These are phyloP conservation scores for Diaporthe humulicola DNA, from an alignment of 2,329 filamentous ascomycete genomes.

Conservation along the genomic window DNA sequence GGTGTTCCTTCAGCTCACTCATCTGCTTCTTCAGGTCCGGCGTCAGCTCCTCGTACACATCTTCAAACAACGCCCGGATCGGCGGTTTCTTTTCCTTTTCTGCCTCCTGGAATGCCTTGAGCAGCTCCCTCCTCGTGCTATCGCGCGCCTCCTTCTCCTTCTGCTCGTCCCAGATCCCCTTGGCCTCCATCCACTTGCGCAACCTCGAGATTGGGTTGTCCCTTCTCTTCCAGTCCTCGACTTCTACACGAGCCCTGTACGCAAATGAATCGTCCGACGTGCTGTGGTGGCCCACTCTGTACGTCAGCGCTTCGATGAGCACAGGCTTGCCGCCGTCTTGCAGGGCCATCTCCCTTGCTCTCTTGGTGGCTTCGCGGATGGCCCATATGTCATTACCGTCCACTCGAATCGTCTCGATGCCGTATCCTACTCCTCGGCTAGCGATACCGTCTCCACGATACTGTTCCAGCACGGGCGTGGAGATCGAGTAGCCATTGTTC, in stretches of 20 bases:
- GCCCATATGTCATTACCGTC: conserved; percentile 88
- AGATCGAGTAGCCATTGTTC: conserved; percentile 88
- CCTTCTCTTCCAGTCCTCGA: conserved; percentile 83
- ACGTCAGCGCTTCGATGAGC: conserved; percentile 95
- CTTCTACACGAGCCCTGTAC: conserved; percentile 92
- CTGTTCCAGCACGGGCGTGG: conserved; percentile 83
- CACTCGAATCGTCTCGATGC: conserved; percentile 86
- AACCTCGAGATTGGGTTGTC: conserved; percentile 55
- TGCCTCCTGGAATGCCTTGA: conserved; percentile 87
- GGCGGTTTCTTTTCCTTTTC: conserved; percentile 85
- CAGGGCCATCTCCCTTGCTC: conserved; percentile 83
- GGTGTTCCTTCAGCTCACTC: conserved; percentile 77
- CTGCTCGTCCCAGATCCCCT: conserved; percentile 86
- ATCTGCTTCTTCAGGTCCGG: conserved; percentile 74
- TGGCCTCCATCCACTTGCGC: conserved; percentile 82
- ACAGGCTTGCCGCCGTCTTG: conserved; percentile 85
- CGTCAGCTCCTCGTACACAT: conserved; percentile 90
- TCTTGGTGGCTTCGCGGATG: conserved; percentile 76
- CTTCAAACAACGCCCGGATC: conserved; percentile 81
- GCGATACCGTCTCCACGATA: conserved; percentile 88
- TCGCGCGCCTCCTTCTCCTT: conserved; percentile 72
- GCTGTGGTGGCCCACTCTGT: conserved; percentile 96
- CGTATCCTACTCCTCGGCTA: conserved; percentile 81
- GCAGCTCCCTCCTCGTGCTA: conserved; percentile 66
- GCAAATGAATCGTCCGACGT: conserved; percentile 98